These are phyloP conservation scores for Xanthoconium separans DNA, from an alignment of 1,284 basidiomycete genomes.

Conservation along the genomic window DNA sequence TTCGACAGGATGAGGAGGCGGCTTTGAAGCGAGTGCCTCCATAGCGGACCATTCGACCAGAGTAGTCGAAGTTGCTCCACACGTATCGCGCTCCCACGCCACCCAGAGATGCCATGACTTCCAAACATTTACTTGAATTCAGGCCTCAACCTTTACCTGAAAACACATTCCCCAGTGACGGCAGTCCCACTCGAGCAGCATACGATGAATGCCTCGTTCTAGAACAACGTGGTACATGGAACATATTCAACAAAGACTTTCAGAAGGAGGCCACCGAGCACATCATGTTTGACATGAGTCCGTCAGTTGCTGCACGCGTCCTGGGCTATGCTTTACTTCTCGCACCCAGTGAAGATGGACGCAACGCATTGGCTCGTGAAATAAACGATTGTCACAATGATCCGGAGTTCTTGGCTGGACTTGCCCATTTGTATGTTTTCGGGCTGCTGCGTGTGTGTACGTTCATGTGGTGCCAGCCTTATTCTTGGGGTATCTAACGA, in stretches of 20 bases:
- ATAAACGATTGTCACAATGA: not conserved
- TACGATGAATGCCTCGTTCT: not conserved
- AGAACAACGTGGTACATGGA: not conserved
- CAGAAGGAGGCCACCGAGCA: not conserved
- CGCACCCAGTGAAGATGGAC: not conserved
- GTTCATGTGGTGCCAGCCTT: not conserved
- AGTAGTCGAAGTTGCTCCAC: too few species aligned
- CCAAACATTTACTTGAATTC: too few species aligned
- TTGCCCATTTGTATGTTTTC: not conserved
- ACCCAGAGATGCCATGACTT: too few species aligned
- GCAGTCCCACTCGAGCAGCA: not conserved
- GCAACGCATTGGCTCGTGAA: not conserved
- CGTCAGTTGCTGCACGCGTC: not conserved
- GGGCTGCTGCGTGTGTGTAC: not conserved
- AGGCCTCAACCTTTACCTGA: not conserved
- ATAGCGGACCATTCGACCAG: constrained; percentile 5
- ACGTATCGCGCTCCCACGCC: not conserved
- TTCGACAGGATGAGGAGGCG: constrained; percentile 11
- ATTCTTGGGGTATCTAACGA: too few species aligned
- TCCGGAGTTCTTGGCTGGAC: not conserved
- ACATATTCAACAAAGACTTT: not conserved
- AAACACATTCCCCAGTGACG: not conserved
- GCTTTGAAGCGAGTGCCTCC: constrained; percentile 19
- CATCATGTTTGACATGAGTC: not conserved
- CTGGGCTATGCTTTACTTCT: not conserved